Evolutionary conservation across 2,329 filamentous ascomycete species (phyloP), one percentile per base, ranked within the genome.

Genomic region (Sclerotinia nivalis): DNA sequence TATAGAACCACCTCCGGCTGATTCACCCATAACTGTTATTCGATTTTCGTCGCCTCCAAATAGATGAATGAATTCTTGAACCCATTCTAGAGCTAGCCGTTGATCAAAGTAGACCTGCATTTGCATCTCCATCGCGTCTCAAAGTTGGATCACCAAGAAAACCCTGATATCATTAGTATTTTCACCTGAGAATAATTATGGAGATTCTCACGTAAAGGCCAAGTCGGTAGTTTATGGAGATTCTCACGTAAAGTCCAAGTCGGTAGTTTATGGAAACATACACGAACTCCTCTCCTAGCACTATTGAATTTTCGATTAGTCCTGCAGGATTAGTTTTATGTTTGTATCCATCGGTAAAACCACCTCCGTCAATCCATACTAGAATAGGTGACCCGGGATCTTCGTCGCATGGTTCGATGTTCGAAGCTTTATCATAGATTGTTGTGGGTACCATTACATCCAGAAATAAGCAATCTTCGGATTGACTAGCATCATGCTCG

Each of bases 21-120:
- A 84, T 71, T 84, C 78, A 6, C 84, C 85, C 45, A 85, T 80
- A 18, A 86, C 79, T 0, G 85, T 86, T 37, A 87, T 81, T 20
- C 80, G 79, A 2, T 79, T 76, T 2, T 81, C 78, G 74, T 88
- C 83, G 13, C 86, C 86, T 6, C 86, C 86, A 73, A 88, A 88
- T 85, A 82, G 4, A 88, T 81, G 86, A 86, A 89, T 40, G 20
- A 34, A 58, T 20, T 40, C 55, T 22, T 40, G 55, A 22, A 58
- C 12, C 55, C 55, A 58, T 72, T 87, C 79, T 10, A 89, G 78
- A 31, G 85, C 85, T 25, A 86, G 79, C 12, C 84, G 81, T 74
- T 88, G 86, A 71, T 88, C 86, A 67, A 83, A n/a, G 79, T 0
- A 87, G 77, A 4, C 81, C 85, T 13, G 82, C 55, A 31, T 58